Conservation (phyloP, 176 grass and related monocot genomes). For the Bromus sterilis region DNA sequence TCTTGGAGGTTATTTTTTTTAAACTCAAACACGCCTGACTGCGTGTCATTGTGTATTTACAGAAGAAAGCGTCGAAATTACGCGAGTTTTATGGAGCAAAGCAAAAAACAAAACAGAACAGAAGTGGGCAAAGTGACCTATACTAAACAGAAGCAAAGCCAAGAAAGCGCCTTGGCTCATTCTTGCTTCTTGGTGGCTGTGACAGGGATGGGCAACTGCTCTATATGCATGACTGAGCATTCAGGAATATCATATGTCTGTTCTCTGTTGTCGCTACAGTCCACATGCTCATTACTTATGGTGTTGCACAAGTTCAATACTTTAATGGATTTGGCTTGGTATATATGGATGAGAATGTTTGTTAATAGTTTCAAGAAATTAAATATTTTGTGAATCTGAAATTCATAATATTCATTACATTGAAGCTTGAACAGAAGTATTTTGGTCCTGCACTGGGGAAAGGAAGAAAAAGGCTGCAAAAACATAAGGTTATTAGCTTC, state of each 20-base stretch:
- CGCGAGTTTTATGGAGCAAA: neutral
- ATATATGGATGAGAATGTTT: neutral
- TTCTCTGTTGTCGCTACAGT: conserved; percentile 31
- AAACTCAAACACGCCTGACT: neutral
- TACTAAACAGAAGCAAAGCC: neutral
- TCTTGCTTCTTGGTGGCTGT: conserved; percentile 25
- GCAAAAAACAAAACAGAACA: neutral
- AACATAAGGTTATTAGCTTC: conserved; percentile 42
- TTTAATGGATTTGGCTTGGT: neutral
- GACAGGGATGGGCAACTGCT: conserved; percentile 89
- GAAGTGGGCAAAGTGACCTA: neutral
- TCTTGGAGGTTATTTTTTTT: conserved; percentile 39
- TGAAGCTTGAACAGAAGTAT: conserved; percentile 52
- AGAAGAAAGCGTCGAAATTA: neutral
- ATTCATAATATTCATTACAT: conserved; percentile 18
- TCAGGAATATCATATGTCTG: conserved; percentile 72
- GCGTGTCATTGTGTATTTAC: neutral
- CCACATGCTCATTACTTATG: neutral
- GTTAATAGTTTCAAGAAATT: neutral
- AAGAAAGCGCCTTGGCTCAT: neutral
- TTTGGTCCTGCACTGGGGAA: conserved; percentile 73
- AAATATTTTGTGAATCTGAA: neutral
- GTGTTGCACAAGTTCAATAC: neutral
- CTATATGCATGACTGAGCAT: conserved; percentile 62
- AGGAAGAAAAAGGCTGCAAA: conserved; percentile 84